These are phyloP conservation scores for Clonostachys byssicola DNA, from an alignment of 2,329 filamentous ascomycete species.

Conservation along the genomic window DNA sequence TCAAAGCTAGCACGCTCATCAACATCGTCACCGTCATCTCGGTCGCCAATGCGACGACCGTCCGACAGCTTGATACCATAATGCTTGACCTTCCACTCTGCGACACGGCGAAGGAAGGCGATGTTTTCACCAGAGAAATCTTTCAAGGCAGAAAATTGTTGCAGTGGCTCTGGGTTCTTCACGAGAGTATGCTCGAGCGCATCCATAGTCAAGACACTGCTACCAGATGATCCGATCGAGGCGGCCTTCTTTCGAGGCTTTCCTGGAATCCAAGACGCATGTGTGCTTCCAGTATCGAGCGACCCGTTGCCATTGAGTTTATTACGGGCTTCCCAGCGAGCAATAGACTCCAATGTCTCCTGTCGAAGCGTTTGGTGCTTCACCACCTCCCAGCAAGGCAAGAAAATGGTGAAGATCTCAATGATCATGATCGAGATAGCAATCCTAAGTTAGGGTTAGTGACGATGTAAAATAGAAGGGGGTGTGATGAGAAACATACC, in stretches of 20 bases:
- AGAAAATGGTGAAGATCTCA: constrained; percentile 57
- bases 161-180: constrained; percentile 54
- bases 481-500: constrained; percentile 35
- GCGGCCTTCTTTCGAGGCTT: constrained; percentile 27
- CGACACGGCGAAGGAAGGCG: constrained; percentile 57
- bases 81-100: constrained; percentile 28
- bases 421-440: constrained; percentile 54
- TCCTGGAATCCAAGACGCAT: constrained; percentile 13
- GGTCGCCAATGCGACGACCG: constrained; percentile 2
- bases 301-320: constrained; percentile 15
- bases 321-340: constrained; percentile 34
- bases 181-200: constrained; percentile 58
- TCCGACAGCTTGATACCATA: constrained; percentile 13
- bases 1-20: constrained; percentile 47
- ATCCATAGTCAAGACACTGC: constrained; percentile 45
- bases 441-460: constrained; percentile 14
- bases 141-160: constrained; percentile 58
- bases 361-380: constrained; percentile 29
- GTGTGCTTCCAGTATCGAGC: constrained; percentile 17
- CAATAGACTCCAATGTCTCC: constrained; percentile 37
- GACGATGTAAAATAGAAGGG: background rate
- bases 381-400: constrained; percentile 57
- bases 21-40: constrained; percentile 15
- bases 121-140: constrained; percentile 73
- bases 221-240: constrained; percentile 24